Base-by-base conservation (phyloP, 2,329 filamentous ascomycete genomes). In the Stromatinia cepivora region DNA sequence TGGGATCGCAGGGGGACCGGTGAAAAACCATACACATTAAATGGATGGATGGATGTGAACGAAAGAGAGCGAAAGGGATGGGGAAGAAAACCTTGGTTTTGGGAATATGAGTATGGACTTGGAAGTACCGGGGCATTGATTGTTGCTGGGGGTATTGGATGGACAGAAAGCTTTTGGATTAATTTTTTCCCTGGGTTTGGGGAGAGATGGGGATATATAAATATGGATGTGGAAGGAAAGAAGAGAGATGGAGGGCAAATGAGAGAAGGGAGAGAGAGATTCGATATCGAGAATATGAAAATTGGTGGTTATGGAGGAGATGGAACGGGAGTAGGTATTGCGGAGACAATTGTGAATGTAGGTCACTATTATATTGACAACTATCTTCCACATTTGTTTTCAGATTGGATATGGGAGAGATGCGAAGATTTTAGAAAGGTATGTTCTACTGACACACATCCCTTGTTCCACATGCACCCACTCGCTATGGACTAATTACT, bases 31-130 rank as follows among this genome's bases (percentile, higher is more conserved):
- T 50, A 50, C 48, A 50, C n/a, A 50, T 5, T 11, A n/a, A 52
- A 52, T 25, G 48, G 48, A n/a, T 50, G 48, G 48, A 52, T 52
- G 48, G 48, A 52, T 15, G 5, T 52, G 48, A 25, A 52, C 22
- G 48, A 52, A 25, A 52, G 48, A 52, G 48, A 52, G 25, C 25
- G 22, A n/a, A 25, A 25, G 25, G n/a, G 48, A 25, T 52, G n/a
- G 48, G 48, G 48, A 52, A 52, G 48, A 52, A 52, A 52, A 13
- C 48, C 48, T 52, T 52, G 48, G 48, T 52, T 52, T 52, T 52
- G 48, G 48, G 48, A 52, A 13, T 52, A 52, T 52, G 48, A 52
- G 25, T 52, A 52, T 52, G 48, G 48, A 52, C 48, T 52, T 25
- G 48, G 48, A 52, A n/a, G 6, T 0, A 52, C 48, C 25, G 10